phyloP scores from a whole-genome alignment of 768 basidiomycete species.

The Clathrus columnatus region DNA sequence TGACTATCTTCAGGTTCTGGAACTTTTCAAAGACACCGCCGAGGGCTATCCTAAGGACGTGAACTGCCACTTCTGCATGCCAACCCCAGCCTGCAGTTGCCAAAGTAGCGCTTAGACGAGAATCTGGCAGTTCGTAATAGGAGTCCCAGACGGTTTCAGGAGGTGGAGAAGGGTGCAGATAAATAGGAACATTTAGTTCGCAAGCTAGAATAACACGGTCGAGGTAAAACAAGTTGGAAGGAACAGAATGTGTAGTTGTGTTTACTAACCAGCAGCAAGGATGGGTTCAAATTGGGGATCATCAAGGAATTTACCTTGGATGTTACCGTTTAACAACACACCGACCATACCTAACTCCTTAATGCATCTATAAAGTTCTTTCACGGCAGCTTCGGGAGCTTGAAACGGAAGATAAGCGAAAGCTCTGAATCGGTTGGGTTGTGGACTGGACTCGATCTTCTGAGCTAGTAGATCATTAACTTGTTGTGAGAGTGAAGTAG shows the following conservation, averaged over 20 bases:
- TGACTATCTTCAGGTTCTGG: not conserved
- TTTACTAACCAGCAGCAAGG: not conserved
- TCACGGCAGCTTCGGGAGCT: not conserved
- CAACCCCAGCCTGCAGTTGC: not conserved
- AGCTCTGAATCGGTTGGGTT: not conserved
- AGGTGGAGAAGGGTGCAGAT: not conserved
- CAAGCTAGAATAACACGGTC: not conserved
- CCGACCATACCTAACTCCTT: not conserved
- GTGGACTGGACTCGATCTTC: not conserved
- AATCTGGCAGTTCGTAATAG: not conserved
- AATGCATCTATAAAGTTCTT: not conserved
- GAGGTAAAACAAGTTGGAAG: too few relatives aligned
- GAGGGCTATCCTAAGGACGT: not conserved
- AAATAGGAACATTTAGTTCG: not conserved
- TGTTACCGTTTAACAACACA: not conserved
- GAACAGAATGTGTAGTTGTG: not conserved
- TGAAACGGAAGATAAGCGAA: not conserved
- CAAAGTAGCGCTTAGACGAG: not conserved
- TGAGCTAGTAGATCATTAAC: not conserved
- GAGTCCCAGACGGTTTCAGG: not conserved
- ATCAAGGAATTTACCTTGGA: not conserved
- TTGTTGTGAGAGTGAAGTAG: not conserved
- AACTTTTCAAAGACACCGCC: not conserved
- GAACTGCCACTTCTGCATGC: not conserved
- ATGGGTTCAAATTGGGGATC: not conserved